phyloP scores from a whole-genome alignment of 306 rosid species.

The Dryas drummondii region DNA sequence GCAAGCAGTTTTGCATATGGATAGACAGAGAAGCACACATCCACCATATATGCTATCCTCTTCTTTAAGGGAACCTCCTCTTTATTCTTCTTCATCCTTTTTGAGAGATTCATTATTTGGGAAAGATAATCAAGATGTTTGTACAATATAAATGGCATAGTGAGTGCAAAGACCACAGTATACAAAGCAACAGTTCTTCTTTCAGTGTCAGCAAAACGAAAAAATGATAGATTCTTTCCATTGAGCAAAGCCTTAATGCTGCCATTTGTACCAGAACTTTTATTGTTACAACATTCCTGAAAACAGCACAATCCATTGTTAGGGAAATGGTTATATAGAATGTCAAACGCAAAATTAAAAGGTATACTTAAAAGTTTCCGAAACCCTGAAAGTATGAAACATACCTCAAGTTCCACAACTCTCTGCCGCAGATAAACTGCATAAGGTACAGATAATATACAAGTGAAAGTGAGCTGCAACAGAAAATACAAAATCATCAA shows the following conservation, averaged over 20 bases:
- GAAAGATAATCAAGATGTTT: conserved; percentile 79
- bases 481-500: conserved; percentile 8
- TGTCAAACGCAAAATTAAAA: not conserved
- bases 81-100: conserved; percentile 56
- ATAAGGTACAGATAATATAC: conserved; percentile 51
- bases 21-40: conserved; percentile 89
- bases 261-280: conserved; percentile 23
- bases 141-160: conserved; percentile 67
- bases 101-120: conserved; percentile 47
- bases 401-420: conserved; percentile 65
- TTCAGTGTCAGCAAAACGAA: conserved; percentile 36
- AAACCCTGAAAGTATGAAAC: not conserved
- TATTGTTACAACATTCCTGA: conserved; percentile 53
- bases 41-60: conserved; percentile 87
- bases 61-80: conserved; percentile 87
- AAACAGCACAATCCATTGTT: conserved; percentile 11
- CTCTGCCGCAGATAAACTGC: conserved; percentile 49
- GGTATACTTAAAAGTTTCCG: not conserved
- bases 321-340: conserved; percentile 1
- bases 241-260: conserved; percentile 24
- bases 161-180: conserved; percentile 54
- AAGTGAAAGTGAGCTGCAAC: conserved; percentile 63
- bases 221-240: conserved; percentile 23
- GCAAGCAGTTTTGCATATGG: conserved; percentile 96
- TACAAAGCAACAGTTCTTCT: conserved; percentile 72